Percentiles rank a stretch among this genome's conserved stretches.
Evolutionary conservation across 352 stramenopile genomes (phyloP).

Genomic region (Aphanomyces cochlioides): DNA sequence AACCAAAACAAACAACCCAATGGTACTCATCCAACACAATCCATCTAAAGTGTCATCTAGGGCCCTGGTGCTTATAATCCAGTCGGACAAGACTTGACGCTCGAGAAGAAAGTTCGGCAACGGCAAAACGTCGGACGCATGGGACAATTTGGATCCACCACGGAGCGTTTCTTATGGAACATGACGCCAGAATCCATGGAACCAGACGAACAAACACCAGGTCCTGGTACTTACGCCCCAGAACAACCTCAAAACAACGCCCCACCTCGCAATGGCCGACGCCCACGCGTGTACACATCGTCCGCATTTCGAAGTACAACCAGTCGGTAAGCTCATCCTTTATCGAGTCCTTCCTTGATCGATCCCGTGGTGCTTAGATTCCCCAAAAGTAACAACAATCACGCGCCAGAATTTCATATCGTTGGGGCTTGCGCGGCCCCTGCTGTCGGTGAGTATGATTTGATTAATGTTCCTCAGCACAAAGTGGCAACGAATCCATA

Average conservation of each 20-base stretch:
- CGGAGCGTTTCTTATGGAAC: slow-evolving; percentile 68
- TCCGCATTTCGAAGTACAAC: slow-evolving; percentile 26
- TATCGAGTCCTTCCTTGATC: neutral
- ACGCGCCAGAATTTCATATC: slow-evolving; percentile 28
- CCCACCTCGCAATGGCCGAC: neutral
- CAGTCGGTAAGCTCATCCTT: neutral
- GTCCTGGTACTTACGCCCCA: slow-evolving; percentile 51
- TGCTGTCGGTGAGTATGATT: slow-evolving; percentile 28
- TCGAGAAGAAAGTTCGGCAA: slow-evolving; percentile 47
- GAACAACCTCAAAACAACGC: slow-evolving; percentile 36
- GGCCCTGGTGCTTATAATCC: slow-evolving; percentile 26
- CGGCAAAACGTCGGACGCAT: slow-evolving; percentile 56
- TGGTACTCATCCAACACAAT: slow-evolving; percentile 4
- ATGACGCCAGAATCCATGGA: slow-evolving; percentile 46
- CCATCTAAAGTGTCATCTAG: neutral
- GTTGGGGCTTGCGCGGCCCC: slow-evolving; percentile 23
- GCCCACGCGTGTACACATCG: slow-evolving; percentile 26
- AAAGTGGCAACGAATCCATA: slow-evolving; percentile 23
- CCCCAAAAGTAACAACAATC: slow-evolving; percentile 27
- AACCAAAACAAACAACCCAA: slow-evolving; percentile 32
- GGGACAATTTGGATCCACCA: slow-evolving; percentile 69
- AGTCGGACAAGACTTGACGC: slow-evolving; percentile 33
- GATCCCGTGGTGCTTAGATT: neutral
- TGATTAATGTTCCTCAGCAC: slow-evolving; percentile 22
- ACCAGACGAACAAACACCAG: slow-evolving; percentile 46